These are phyloP conservation scores for Udeniomyces megalosporus DNA, from an alignment of 768 basidiomycete species.

Conservation along the genomic window DNA sequence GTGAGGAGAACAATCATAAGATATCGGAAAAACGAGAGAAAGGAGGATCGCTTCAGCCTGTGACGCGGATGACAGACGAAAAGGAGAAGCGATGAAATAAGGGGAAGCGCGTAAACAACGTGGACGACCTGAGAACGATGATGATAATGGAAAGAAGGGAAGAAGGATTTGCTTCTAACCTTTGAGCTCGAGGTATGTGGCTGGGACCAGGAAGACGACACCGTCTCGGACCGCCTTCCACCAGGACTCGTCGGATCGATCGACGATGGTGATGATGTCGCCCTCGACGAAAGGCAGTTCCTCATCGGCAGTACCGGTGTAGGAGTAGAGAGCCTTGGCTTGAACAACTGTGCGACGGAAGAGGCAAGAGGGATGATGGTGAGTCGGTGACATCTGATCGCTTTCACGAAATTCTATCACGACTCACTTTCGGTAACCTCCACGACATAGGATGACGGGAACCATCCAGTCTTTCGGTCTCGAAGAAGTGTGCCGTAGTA, in stretches of 20 bases:
- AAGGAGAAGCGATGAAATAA: constrained; percentile 37
- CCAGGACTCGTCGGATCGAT: constrained; percentile 73
- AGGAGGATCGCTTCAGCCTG: constrained; percentile 5
- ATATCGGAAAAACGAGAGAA: constrained; percentile 25
- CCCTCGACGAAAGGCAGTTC: constrained; percentile 77
- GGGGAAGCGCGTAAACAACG: constrained; percentile 29
- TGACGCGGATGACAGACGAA: background rate
- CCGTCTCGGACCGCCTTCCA: constrained; percentile 89
- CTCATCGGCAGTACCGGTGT: constrained; percentile 51
- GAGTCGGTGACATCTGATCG: background rate
- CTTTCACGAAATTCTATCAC: no score
- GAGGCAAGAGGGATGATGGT: background rate
- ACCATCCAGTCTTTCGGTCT: constrained; percentile 59
- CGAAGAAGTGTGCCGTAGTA: constrained; percentile 65
- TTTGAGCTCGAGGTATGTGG: constrained; percentile 73
- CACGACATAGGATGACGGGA: constrained; percentile 79
- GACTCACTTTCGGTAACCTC: constrained; percentile 51
- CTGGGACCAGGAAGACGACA: constrained; percentile 75
- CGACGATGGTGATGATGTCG: constrained; percentile 60
- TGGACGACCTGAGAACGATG: constrained; percentile 17
- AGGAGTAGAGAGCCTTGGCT: constrained; percentile 68
- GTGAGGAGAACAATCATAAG: no score
- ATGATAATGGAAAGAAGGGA: background rate
- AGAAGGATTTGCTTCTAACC: constrained; percentile 52
- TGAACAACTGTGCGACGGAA: constrained; percentile 33